Evolutionary conservation across 345 rosid species (phyloP), one percentile per base, ranked within the genome.

Genomic region (Zanthoxylum bungeanum): DNA sequence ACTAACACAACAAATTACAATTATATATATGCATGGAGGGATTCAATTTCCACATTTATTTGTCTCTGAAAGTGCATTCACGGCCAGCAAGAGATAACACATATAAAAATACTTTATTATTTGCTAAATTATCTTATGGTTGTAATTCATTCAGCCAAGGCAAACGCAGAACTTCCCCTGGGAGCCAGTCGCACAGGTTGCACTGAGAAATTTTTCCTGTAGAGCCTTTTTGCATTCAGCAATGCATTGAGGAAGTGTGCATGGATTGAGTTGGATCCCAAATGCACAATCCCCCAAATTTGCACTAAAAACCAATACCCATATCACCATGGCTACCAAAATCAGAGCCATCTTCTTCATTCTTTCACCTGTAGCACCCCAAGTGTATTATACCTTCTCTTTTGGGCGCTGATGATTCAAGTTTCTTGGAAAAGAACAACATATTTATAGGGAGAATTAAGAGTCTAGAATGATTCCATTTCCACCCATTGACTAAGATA

Each of bases 221-320:
- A 80, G 39, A 10, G 47, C 64, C 21, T 77, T 83, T 27, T 73
- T 73, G 78, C 82, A 73, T 14, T 57, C 82, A 30, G 80, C 84
- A 52, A 73, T 68, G 50, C 84, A 83, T 34, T 14, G 49, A 17
- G 76, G 58, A 28, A 80, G 70, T 39, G 78, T 75, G 76, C 80
- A 80, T 37, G 86, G 77, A 2, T 70, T 75, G 7, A 80, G 63
- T n/a, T 75, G 70, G 53, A 83, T 77, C 73, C 82, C 69, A 71
- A 77, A 73, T 61, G 82, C 78, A 58, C 76, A 69, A 37, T 77
- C 78, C 40, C 51, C 75, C 0, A 55, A 2, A 7, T 28, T 31
- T 40, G 75, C 58, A 68, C 73, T 60, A 47, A 64, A 42, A 64
- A 68, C 27, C 70, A 59, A 37, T 28, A 66, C 7, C 16, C 51